These are phyloP conservation scores for Lunasporangiospora selenospora DNA, from an alignment of 192 early-diverging fungal genomes.

Conservation along the genomic window DNA sequence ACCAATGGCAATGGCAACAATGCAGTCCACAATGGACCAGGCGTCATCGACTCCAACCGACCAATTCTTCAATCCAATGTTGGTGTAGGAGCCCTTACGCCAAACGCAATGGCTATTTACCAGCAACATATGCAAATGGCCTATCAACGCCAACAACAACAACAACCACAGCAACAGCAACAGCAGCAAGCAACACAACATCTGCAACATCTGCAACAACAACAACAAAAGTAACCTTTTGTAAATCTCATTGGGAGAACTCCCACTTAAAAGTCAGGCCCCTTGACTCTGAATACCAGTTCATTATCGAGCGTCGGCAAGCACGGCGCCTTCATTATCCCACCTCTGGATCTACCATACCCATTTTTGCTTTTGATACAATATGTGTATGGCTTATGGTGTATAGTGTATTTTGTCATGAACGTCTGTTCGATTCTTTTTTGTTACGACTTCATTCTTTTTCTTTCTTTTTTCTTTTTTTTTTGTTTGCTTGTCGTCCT, in stretches of 20 bases:
- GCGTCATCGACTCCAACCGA: too few species aligned
- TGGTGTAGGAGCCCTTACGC: background rate
- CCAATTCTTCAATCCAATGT: background rate
- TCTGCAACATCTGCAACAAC: constrained; percentile 13
- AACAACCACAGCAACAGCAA: constrained; percentile 29
- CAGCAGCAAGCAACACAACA: constrained; percentile 14
- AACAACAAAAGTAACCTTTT: constrained; percentile 15
- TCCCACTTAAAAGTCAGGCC: too few species aligned
- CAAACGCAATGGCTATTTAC: background rate
- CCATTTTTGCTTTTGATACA: too few species aligned
- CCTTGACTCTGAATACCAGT: too few species aligned
- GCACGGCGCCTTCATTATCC: too few species aligned
- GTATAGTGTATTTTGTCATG: too few species aligned
- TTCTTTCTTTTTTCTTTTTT: constrained; percentile 1
- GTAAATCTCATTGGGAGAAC: constrained; percentile 11
- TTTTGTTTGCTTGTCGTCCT: background rate
- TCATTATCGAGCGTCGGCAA: too few species aligned
- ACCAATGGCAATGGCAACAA: constrained; percentile 4
- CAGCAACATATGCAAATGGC: constrained; percentile 7
- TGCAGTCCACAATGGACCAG: too few species aligned
- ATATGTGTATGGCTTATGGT: too few species aligned
- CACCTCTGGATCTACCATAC: too few species aligned
- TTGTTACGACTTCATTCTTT: constrained; percentile 1
- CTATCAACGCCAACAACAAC: constrained; percentile 16
- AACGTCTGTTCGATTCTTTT: background rate